Base-by-base conservation (phyloP, 306 rosid genomes). In the Lupinus albus region DNA sequence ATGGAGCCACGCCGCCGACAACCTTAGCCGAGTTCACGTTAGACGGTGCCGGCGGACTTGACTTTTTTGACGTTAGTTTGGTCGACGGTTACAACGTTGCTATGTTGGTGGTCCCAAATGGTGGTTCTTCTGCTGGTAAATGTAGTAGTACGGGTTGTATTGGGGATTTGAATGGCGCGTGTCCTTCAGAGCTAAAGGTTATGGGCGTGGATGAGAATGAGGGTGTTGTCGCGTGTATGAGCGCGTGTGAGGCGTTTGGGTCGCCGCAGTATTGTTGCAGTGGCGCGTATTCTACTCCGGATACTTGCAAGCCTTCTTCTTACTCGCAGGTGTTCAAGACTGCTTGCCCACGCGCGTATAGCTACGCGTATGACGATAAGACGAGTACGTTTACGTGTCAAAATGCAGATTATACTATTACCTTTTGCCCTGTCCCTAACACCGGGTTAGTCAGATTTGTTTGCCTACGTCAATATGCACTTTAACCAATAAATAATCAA, bases 31-130 rank as follows among this genome's bases (percentile, higher is more conserved):
- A 92, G 57, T 89, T 89, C 80, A 89, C 96, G 0, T 70, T 92
- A 1, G 86, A 85, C 73, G 97, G 97, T 2, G 36, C 68, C 8
- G 88, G 81, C 0, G 97, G 97, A 0, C 84, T 82, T 1, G 97
- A 92, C 47, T 92, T 89, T 78, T 89, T 73, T 71, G 97, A 92
- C 12, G 97, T 92, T 1, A 92, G 96, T 64, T 66, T 92, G 4
- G 97, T 89, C 0, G 97, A 92, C 66, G 97, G 97, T 0, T 92
- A 85, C 79, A 92, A 92, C 81, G 81, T 89, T 8, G 85, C 96
- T 0, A 87, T 92, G 96, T 10, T 84, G 44, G 89, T 92, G 8
- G 82, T 38, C 0, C 95, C 96, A 0, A 72, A 78, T 21, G 92
- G 95, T 0, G 92, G 91, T 7, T 33, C 79, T 7, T 25, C 79